Percentiles rank a stretch among this genome's conserved stretches.
Conservation (phyloP, 225 moss, liverwort and hornwort genomes). For the Antitrichia curtipendula region DNA sequence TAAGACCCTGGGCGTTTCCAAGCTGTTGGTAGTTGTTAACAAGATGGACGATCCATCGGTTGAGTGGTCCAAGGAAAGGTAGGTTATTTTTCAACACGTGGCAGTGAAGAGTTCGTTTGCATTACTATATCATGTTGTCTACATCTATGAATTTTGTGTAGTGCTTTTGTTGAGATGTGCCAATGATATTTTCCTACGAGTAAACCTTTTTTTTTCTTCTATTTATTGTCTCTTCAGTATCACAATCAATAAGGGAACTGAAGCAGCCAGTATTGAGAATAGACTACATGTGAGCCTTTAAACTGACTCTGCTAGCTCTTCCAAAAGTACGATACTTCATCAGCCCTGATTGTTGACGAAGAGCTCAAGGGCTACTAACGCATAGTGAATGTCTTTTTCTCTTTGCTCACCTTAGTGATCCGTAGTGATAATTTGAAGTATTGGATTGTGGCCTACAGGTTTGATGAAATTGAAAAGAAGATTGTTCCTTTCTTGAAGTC, state of each 20-base stretch:
- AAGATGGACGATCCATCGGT: conserved; percentile 90
- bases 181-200: neutral
- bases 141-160: neutral
- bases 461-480: conserved; percentile 93
- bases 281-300: neutral
- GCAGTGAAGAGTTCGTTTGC: neutral
- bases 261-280: neutral
- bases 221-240: neutral
- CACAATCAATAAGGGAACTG: neutral
- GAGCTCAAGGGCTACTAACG: neutral
- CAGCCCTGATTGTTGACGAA: neutral
- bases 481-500: conserved; percentile 68
- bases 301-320: neutral
- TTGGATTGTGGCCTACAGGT: conserved; percentile 26
- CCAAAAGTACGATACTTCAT: neutral
- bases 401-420: neutral
- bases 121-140: neutral
- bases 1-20: conserved; percentile 78
- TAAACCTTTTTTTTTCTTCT: neutral
- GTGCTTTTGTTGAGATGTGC: neutral
- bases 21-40: conserved; percentile 77
- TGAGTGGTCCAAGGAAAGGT: conserved; percentile 73
- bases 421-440: neutral
- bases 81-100: neutral
- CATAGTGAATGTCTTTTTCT: neutral